These are phyloP conservation scores for Fusarium sp. DNA, from an alignment of 2,329 filamentous ascomycete species.

Conservation along the genomic window DNA sequence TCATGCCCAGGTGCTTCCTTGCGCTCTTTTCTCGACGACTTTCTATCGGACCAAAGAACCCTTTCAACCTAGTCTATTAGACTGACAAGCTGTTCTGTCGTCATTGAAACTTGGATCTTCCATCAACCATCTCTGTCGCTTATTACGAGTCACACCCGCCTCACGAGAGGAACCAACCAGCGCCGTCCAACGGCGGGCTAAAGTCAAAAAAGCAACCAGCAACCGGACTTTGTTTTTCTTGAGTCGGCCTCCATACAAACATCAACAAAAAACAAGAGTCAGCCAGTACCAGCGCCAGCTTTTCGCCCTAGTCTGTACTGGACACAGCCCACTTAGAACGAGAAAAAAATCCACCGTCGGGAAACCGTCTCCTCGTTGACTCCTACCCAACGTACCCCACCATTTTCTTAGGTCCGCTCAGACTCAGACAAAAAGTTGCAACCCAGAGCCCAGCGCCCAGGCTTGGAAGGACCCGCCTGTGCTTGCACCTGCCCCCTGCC, in stretches of 20 bases:
- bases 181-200: constrained; percentile 22
- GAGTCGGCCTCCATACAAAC: constrained; percentile 17
- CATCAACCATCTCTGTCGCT: constrained; percentile 24
- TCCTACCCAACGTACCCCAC: constrained; percentile 43
- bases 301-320: constrained; percentile 21
- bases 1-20: constrained; percentile 36
- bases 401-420: constrained; percentile 25
- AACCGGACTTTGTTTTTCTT: constrained; percentile 38
- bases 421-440: constrained; percentile 41
- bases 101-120: constrained; percentile 17
- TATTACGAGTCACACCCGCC: constrained; percentile 40
- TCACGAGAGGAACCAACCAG: constrained; percentile 38
- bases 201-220: constrained; percentile 33
- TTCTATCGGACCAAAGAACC: constrained; percentile 11
- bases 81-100: constrained; percentile 8
- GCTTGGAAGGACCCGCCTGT: constrained; percentile 28
- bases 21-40: constrained; percentile 13
- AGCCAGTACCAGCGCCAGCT: constrained; percentile 17
- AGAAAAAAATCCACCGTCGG: constrained; percentile 27
- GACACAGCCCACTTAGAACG: constrained; percentile 37
- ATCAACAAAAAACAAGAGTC: constrained; percentile 42
- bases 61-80: not conserved
- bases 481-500: constrained; percentile 38
- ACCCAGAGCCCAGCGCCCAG: constrained; percentile 27
- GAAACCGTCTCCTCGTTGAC: constrained; percentile 32